Conservation (phyloP, 495 filamentous ascomycete species). For the Penicillium parvum region DNA sequence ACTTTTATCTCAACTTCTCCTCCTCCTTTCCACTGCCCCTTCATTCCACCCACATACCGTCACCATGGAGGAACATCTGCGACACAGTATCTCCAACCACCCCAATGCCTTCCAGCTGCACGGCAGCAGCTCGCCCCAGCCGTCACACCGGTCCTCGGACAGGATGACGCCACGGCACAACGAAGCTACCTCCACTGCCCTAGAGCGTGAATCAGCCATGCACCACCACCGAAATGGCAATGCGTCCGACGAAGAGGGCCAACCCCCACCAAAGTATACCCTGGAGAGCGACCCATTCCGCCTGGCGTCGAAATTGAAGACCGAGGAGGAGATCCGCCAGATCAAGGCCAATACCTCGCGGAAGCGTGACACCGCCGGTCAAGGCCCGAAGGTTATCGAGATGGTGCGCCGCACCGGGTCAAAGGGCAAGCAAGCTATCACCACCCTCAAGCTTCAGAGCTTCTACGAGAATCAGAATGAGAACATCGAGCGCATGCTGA, state of each 20-base stretch:
- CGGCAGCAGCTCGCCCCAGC: constrained; percentile 16
- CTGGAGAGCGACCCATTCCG: constrained; percentile 72
- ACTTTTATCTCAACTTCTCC: not conserved
- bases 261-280: constrained; percentile 55
- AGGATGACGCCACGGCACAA: constrained; percentile 24
- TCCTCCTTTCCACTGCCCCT: constrained; percentile 1
- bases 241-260: constrained; percentile 65
- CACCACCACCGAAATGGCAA: constrained; percentile 31
- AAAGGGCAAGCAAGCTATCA: constrained; percentile 29
- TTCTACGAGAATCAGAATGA: constrained; percentile 94
- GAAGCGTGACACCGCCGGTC: constrained; percentile 60
- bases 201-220: constrained; percentile 24
- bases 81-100: constrained; percentile 38
- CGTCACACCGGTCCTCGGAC: constrained; percentile 16
- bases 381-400: constrained; percentile 26
- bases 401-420: constrained; percentile 15
- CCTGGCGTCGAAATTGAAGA: constrained; percentile 74
- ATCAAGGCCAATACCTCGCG: constrained; percentile 81
- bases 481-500: constrained; percentile 86
- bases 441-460: constrained; percentile 61
- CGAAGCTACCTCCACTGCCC: constrained; percentile 35
- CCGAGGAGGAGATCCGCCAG: constrained; percentile 66
- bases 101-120: constrained; percentile 23
- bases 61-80: constrained; percentile 39
- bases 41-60: constrained; percentile 1